Percentiles rank a stretch among this genome's conserved stretches.
Conservation (phyloP, 495 filamentous ascomycete species). For the Annulohypoxylon nitens region DNA sequence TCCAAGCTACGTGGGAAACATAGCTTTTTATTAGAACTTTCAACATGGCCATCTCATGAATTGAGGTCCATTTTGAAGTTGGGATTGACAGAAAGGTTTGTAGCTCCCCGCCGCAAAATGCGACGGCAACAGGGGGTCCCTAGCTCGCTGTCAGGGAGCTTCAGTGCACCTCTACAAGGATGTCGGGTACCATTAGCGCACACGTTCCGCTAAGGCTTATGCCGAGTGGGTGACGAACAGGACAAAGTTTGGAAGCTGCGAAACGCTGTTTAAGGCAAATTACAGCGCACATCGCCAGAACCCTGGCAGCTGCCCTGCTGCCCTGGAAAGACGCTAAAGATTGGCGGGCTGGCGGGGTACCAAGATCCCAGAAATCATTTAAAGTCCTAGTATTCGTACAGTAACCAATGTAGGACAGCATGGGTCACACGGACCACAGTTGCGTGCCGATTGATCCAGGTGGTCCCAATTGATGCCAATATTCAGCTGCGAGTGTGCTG, state of each 20-base stretch:
- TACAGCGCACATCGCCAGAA: slow-evolving; percentile 21
- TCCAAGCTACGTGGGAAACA: not conserved
- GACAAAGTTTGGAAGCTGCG: not conserved
- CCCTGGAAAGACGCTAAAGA: not conserved
- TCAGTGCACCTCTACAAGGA: slow-evolving; percentile 14
- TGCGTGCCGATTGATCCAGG: slow-evolving; percentile 39
- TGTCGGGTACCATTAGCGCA: slow-evolving; percentile 23
- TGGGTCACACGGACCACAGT: slow-evolving; percentile 29
- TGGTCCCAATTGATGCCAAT: slow-evolving; percentile 19
- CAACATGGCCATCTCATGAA: slow-evolving; percentile 28
- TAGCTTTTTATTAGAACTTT: slow-evolving; percentile 14
- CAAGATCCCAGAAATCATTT: slow-evolving; percentile 21
- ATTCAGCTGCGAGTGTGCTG: slow-evolving; percentile 6
- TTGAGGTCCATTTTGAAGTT: slow-evolving; percentile 30
- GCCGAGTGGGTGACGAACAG: slow-evolving; percentile 23
- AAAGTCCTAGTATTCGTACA: not conserved
- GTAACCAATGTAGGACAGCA: slow-evolving; percentile 2
- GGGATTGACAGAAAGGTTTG: slow-evolving; percentile 10
- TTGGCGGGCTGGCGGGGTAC: slow-evolving; percentile 34
- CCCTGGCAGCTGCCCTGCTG: too few species aligned
- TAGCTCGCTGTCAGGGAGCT: slow-evolving; percentile 4
- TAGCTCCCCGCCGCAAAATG: slow-evolving; percentile 36
- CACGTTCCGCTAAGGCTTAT: slow-evolving; percentile 24
- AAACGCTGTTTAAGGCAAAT: slow-evolving; percentile 24
- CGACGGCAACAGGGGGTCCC: slow-evolving; percentile 27